Evolutionary conservation across 2,329 filamentous ascomycete genomes (phyloP).

Genomic region (Calonectria pauciramosa): DNA sequence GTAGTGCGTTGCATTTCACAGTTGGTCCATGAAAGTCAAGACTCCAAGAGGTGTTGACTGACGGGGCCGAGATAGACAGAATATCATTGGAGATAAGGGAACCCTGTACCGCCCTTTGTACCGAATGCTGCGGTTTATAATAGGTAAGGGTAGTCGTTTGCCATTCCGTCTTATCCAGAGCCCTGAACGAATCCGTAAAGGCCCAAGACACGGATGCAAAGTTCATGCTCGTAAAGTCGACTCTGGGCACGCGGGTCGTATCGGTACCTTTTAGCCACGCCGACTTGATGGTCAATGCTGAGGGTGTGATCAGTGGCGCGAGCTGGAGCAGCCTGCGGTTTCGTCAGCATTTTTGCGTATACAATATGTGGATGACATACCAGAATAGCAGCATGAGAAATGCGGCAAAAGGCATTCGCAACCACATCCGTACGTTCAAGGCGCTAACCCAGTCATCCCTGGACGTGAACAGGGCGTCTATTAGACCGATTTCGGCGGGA

Average conservation of each 20-base stretch:
- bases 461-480: not conserved
- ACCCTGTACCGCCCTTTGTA: not conserved
- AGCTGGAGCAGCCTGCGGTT: not conserved
- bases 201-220: not conserved
- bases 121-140: not conserved
- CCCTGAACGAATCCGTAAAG: not conserved
- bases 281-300: not conserved
- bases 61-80: not conserved
- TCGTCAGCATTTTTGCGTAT: not conserved
- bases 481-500: not conserved
- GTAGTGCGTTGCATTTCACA: not conserved
- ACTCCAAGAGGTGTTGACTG: not conserved
- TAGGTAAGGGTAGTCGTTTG: not conserved
- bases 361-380: not conserved
- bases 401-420: not conserved
- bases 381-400: not conserved
- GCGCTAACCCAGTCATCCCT: not conserved
- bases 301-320: not conserved
- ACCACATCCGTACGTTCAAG: not conserved
- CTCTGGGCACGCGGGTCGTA: not conserved
- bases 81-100: not conserved
- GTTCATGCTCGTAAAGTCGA: constrained; percentile 14
- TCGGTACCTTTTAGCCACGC: not conserved
- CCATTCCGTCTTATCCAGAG: not conserved
- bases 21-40: not conserved